Evolutionary conservation across 2,329 filamentous ascomycete species (phyloP), one percentile per base, ranked within the genome.

Genomic region (Metarhizium robertsii): DNA sequence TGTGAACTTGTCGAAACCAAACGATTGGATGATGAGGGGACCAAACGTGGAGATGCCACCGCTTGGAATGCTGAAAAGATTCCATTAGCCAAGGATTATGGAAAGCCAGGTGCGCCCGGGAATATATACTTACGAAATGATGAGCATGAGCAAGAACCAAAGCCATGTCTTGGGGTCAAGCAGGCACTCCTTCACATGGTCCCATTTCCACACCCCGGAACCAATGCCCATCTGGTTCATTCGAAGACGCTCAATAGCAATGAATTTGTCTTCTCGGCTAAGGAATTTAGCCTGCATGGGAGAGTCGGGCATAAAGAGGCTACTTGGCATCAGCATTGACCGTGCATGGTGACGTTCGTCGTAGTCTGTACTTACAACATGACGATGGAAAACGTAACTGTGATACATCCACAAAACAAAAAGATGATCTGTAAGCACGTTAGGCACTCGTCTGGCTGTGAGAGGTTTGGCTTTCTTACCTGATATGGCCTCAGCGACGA

Each of bases 11-110:
- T 74, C 71, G 59, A 80, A 84, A 2, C 81, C 81, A 48, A 85
- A 84, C 0, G 76, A 75, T 32, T 79, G 69, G 46, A 85, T 74
- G 56, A 85, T 83, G 6, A 85, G 67, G 3, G 78, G 77, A 0
- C 81, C 81, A 53, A 85, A 85, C 0, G 79, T 81, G 0, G 76
- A 74, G 40, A 84, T 81, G 3, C 81, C 80, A 0, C 81, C 80
- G 52, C 75, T 80, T 0, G 80, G 75, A 25, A 85, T 67, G 1
- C 67, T 69, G 10, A 2, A 50, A 5, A 1, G 4, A 4, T n/a
- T 14, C 14, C 6, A 16, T 32, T n/a, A 30, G n/a, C 29, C 38
- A 14, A 48, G n/a, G 32, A 29, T 48, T 16, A 40, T 7, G 3
- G 34, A 1, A 6, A 10, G 2, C 1, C 30, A 11, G 2, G 2